Percentiles rank a stretch among this genome's conserved stretches.
These are phyloP conservation scores for Chalaropsis ovoidea DNA, from an alignment of 2,329 filamentous ascomycete genomes.

Conservation along the genomic window DNA sequence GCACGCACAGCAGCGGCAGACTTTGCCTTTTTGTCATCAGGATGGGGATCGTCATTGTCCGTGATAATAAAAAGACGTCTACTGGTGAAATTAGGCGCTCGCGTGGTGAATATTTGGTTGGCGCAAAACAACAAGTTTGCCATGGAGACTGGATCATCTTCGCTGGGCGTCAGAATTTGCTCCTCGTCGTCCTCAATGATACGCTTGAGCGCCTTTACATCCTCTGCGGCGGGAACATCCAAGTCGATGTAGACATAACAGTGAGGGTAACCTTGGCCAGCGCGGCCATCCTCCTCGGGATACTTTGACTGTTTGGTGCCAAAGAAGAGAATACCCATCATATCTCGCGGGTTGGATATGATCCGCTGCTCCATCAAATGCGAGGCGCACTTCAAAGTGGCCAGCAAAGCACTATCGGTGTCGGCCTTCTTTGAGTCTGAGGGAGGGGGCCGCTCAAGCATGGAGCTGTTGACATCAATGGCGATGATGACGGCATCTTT, in stretches of 20 bases:
- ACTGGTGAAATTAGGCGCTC: constrained; percentile 87
- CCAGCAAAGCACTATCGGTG: constrained; percentile 65
- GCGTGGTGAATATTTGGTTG: constrained; percentile 93
- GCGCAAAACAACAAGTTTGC: constrained; percentile 86
- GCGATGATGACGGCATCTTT: constrained; percentile 98
- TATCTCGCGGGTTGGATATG: constrained; percentile 89
- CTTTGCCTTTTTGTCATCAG: constrained; percentile 58
- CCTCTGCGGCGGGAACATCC: constrained; percentile 73
- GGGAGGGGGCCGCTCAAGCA: constrained; percentile 59
- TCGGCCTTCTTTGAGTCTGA: constrained; percentile 64
- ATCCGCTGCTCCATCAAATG: constrained; percentile 96
- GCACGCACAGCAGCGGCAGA: constrained; percentile 75
- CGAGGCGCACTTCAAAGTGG: constrained; percentile 88
- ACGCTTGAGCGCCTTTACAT: constrained; percentile 68
- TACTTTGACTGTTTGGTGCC: constrained; percentile 80
- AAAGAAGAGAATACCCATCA: constrained; percentile 92
- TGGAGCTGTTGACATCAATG: constrained; percentile 81
- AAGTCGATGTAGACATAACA: constrained; percentile 88
- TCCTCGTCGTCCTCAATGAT: constrained; percentile 72
- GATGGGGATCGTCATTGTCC: constrained; percentile 80
- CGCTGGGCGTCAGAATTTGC: constrained; percentile 53
- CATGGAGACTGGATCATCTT: constrained; percentile 61
- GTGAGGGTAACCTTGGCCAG: constrained; percentile 64
- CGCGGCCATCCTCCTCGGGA: constrained; percentile 51
- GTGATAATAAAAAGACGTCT: constrained; percentile 91